Base-by-base conservation (phyloP, 345 rosid species). In the Carallia brachiata region DNA sequence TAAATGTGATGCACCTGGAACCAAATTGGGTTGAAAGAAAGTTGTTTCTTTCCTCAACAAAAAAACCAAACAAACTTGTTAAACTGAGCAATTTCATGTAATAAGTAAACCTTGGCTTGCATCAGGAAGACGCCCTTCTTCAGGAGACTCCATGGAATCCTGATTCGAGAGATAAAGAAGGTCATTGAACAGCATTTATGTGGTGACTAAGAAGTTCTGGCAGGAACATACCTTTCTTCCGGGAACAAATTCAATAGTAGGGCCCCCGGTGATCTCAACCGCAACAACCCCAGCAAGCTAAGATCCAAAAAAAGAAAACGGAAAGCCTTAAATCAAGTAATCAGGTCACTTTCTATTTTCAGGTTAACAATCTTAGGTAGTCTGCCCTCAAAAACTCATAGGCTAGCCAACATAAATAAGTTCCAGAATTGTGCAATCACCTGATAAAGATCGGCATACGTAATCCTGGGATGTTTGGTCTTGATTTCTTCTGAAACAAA, bases 211-310 rank as follows among this genome's bases (percentile, higher is more conserved):
- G 44, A 19, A 2, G 8, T 63, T 63, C 47, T 66, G 30, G 8
- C 8, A 39, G 52, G 73, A 36, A 40, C 54, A 28, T 75, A 90
- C 96, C 95, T 84, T 81, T 75, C 96, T 87, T 64, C 98, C 96
- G 5, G 93, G 95, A 66, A 81, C 82, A 47, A 90, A 92, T 16
- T 69, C 74, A 62, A 92, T 81, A 32, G 80, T 62, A 6, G 98
- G 96, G 36, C 98, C 98, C 23, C 96, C 98, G 0, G 90, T 86
- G 71, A 86, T 74, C 80, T 92, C 95, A 36, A 92, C 96, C 1
- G 98, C 90, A 62, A 90, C 95, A 72, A 92, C 81, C 61, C 98
- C 98, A 55, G 93, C 92, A 52, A 92, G 94, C 96, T 92, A 81
- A 78, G 77, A 62, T 57, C 13, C 61, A 61, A 55, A 67, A 37